phyloP scores from a whole-genome alignment of 139 green algal genomes.

The Chlamydomonas sp. region DNA sequence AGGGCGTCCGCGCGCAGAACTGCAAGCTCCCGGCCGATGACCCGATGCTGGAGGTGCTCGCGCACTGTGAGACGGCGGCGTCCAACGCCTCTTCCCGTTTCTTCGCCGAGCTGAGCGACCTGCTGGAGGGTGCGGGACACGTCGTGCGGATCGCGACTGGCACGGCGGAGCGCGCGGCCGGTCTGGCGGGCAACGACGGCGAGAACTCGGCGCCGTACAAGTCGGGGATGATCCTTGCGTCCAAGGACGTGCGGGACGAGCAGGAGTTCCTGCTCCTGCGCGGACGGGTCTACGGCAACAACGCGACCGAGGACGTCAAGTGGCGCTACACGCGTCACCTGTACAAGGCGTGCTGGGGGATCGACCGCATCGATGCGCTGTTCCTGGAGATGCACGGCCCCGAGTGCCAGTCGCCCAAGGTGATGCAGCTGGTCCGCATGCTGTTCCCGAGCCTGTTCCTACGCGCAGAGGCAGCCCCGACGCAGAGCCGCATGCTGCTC shows the following conservation, averaged over 20 bases:
- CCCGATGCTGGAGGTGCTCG: neutral
- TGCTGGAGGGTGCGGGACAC: neutral
- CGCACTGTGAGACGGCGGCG: neutral
- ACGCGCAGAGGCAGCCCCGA: neutral
- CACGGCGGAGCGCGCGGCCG: neutral
- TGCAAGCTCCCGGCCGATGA: neutral
- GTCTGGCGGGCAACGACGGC: neutral
- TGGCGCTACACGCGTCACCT: neutral
- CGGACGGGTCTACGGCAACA: neutral
- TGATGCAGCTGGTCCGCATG: neutral
- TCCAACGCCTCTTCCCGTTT: neutral
- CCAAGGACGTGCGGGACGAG: neutral
- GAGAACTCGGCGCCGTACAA: neutral
- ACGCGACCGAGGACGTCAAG: neutral
- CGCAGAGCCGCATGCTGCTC: neutral
- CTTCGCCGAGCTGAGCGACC: neutral
- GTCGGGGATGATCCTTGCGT: neutral
- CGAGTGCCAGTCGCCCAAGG: neutral
- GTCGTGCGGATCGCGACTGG: neutral
- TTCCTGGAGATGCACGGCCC: slow-evolving; percentile 5
- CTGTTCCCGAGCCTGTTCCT: neutral
- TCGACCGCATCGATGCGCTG: neutral
- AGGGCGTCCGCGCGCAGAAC: neutral
- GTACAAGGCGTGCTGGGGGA: neutral
- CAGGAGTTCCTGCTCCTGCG: neutral